These are phyloP conservation scores for Chlorokybus atmophyticus DNA, from an alignment of 139 green algal species.

Conservation along the genomic window DNA sequence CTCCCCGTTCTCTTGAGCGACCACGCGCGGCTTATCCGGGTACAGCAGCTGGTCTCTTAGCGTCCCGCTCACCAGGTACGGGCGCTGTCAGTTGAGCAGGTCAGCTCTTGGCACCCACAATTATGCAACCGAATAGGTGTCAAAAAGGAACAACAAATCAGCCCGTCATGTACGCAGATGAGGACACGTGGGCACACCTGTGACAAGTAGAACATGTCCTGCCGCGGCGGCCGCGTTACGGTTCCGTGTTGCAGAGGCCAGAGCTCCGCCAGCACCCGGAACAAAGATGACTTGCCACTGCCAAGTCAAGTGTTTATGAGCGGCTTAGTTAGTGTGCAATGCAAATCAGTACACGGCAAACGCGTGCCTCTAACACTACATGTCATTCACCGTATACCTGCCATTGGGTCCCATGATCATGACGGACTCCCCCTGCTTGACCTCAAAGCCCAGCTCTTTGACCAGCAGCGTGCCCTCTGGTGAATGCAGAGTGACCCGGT, in stretches of 20 bases:
- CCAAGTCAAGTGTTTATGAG: too few relatives aligned
- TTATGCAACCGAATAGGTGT: too few relatives aligned
- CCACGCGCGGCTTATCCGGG: neutral
- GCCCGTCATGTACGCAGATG: constrained; percentile 20
- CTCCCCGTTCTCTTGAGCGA: neutral
- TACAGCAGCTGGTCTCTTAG: constrained; percentile 37
- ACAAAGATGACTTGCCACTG: constrained; percentile 38
- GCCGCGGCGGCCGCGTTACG: constrained; percentile 7
- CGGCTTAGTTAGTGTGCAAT: too few relatives aligned
- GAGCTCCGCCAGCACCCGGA: constrained; percentile 36
- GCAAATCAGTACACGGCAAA: too few relatives aligned
- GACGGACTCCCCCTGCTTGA: constrained; percentile 19
- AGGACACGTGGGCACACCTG: constrained; percentile 13
- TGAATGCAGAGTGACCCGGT: constrained; percentile 62
- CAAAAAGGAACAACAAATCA: too few relatives aligned
- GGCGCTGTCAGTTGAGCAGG: constrained; percentile 30
- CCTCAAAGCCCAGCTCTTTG: constrained; percentile 20
- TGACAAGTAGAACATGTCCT: constrained; percentile 28
- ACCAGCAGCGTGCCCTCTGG: constrained; percentile 73
- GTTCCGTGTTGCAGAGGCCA: constrained; percentile 27
- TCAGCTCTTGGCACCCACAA: too few relatives aligned
- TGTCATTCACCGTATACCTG: too few relatives aligned
- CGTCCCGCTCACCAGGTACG: constrained; percentile 35
- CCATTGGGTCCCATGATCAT: constrained; percentile 33
- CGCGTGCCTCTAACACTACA: too few relatives aligned